These are phyloP conservation scores for Diaporthe sp. DNA, from an alignment of 2,329 filamentous ascomycete species.

Conservation along the genomic window DNA sequence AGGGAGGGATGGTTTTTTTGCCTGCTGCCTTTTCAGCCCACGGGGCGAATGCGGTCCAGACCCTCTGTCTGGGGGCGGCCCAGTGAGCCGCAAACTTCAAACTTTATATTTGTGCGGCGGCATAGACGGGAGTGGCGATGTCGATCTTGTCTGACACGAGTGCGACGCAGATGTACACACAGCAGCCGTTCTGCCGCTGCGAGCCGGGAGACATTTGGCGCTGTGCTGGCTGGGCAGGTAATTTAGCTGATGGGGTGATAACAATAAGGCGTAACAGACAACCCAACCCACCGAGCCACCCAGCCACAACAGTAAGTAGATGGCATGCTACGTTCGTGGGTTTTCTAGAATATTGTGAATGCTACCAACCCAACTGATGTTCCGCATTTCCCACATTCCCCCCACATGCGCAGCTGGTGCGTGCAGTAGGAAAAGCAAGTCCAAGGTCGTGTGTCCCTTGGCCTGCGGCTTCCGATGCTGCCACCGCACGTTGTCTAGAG, in stretches of 20 bases:
- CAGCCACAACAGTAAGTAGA: neutral
- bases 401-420: neutral
- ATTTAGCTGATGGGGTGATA: conserved; percentile 5
- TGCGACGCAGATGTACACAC: neutral
- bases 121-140: conserved; percentile 25
- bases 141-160: conserved; percentile 23
- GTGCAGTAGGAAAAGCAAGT: conserved; percentile 10
- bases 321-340: neutral
- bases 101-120: conserved; percentile 13
- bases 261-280: neutral
- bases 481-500: conserved; percentile 6
- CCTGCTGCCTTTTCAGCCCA: conserved; percentile 1
- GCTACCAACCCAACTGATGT: neutral
- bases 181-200: neutral
- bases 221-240: conserved; percentile 1
- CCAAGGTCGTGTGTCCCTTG: neutral
- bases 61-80: neutral
- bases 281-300: neutral
- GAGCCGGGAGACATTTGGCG: neutral
- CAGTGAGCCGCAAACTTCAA: conserved; percentile 26
- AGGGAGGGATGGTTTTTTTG: neutral
- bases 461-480: conserved; percentile 9
- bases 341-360: conserved; percentile 10
- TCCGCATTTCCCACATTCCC: neutral
- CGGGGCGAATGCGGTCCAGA: conserved; percentile 9